Conservation (phyloP, 345 rosid genomes). For the Barbarea vulgaris region DNA sequence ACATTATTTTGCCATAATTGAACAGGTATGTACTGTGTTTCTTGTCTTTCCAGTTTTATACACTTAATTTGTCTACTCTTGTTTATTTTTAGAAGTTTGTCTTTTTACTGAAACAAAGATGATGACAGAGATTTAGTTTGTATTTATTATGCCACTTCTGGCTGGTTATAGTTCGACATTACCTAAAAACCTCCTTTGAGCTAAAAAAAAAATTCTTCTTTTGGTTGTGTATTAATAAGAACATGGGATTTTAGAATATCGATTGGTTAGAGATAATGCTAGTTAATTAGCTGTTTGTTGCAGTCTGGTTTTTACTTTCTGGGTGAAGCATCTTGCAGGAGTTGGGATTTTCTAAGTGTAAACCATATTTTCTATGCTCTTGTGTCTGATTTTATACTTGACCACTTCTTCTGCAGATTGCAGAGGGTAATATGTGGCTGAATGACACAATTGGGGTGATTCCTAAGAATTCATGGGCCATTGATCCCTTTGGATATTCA, state of each 20-base stretch:
- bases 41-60: not conserved
- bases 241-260: not conserved
- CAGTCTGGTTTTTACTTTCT: slow-evolving; percentile 2
- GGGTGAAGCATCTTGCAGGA: slow-evolving; percentile 1
- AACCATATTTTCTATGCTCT: not conserved
- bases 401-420: slow-evolving; percentile 53
- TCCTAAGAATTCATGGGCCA: slow-evolving; percentile 98
- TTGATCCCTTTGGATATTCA: slow-evolving; percentile 98
- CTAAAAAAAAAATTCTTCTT: slow-evolving; percentile 4
- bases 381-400: slow-evolving; percentile 6
- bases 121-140: slow-evolving; percentile 14
- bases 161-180: slow-evolving; percentile 8
- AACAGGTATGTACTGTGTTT: slow-evolving; percentile 59
- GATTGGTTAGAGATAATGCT: slow-evolving; percentile 12
- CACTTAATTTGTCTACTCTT: not conserved
- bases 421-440: slow-evolving; percentile 96
- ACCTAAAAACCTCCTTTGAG: slow-evolving; percentile 2
- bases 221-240: not conserved
- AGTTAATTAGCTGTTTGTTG: slow-evolving; percentile 8
- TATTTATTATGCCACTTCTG: slow-evolving; percentile 19
- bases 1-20: slow-evolving; percentile 92
- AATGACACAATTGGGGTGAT: slow-evolving; percentile 86
- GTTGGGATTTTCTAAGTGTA: not conserved
- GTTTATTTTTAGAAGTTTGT: slow-evolving; percentile 4
- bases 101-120: not conserved